phyloP scores from a whole-genome alignment of 176 grass and related monocot genomes.

The Hordeum vulgare region MorexV3_pseudomolecules_assembly NC_058520.1:617227354-617227853 shows the following conservation, averaged over 20 bases:
- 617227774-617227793: background rate
- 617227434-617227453: background rate
- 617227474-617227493: slow-evolving; percentile 83
- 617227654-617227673: slow-evolving; percentile 87
- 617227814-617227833: background rate
- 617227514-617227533: slow-evolving; percentile 96
- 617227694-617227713: slow-evolving; percentile 54
- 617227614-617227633: slow-evolving; percentile 59
- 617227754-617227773: slow-evolving; percentile 1
- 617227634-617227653: slow-evolving; percentile 66
- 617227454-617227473: slow-evolving; percentile 11
- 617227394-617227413: slow-evolving; percentile 1
- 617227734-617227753: slow-evolving; percentile 39
- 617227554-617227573: slow-evolving; percentile 53
- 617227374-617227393: background rate
- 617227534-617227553: slow-evolving; percentile 72
- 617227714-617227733: slow-evolving; percentile 45
- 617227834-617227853: background rate
- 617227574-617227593: slow-evolving; percentile 76
- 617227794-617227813: background rate
- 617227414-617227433: background rate
- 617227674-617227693: slow-evolving; percentile 86
- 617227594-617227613: slow-evolving; percentile 84
- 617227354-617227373: background rate
- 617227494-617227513: slow-evolving; percentile 84